Evolutionary conservation across 2,329 filamentous ascomycete genomes (phyloP), one percentile per base, ranked within the genome.

Genomic region (Colletotrichum sansevieriae): DNA sequence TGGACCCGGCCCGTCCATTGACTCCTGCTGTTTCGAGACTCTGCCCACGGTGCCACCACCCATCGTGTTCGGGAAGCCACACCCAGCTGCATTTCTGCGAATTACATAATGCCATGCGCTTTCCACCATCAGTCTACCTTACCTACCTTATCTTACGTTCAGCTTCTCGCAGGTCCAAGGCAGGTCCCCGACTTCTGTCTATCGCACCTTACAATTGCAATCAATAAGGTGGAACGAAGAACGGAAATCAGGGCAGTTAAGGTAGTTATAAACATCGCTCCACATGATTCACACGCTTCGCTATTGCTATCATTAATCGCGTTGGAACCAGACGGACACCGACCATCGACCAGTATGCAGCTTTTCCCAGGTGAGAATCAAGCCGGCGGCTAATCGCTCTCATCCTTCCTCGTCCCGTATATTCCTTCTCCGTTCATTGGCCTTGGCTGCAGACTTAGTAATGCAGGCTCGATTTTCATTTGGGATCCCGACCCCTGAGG

Each of bases 1-100:
- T 68, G 65, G 60, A 54, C 22, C 65, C 60, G 65, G 60, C 51
- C 60, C 37, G 65, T 57, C 51, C 64, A 49, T 46, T 58, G 52
- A 68, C 65, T 65, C 60, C 65, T 65, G 60, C 65, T 68, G 52
- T 68, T 65, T 65, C 65, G 65, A 65, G 65, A 56, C 60, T 44
- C 25, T 5, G 5, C 18, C 18, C 18, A 18, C 18, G 18, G 18
- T 29, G 7, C 25, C 25, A 22, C 22, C 22, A 22, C 22, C 22
- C 22, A 4, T 22, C 25, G 25, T 29, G 25, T 29, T 35, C 29
- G 25, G 35, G 51, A 9, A 54, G n/a, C 25, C 25, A 54, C 51
- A 15, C 35, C 47, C 47, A 51, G 25, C 33, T 20, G 51, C 51
- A 29, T 29, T n/a, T 18, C 18, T 39, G 57, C 7, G 11, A 51